A percentile compares a stretch with the other conserved stretches of the same genome.
phyloP scores from a whole-genome alignment of 768 basidiomycete genomes.

The Phylloporus sp. region DNA sequence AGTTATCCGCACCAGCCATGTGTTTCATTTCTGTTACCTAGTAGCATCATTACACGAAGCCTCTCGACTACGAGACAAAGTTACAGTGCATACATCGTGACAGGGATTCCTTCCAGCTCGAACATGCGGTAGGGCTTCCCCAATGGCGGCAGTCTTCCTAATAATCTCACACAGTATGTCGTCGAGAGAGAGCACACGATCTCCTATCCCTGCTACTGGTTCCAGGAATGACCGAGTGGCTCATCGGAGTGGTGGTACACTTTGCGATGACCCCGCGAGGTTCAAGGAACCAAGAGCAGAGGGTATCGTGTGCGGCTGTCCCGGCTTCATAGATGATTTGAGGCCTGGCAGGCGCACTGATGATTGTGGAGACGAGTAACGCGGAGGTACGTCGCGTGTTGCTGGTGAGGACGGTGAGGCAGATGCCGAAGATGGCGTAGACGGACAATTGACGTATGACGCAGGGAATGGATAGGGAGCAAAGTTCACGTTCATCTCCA shows the following conservation, averaged over 20 bases:
- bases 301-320: slow-evolving; percentile 12
- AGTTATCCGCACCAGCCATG: not conserved
- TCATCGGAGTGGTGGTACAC: slow-evolving; percentile 27
- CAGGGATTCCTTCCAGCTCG: not conserved
- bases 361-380: slow-evolving; percentile 21
- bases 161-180: not conserved
- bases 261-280: slow-evolving; percentile 16
- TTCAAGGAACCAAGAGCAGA: slow-evolving; percentile 15
- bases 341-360: slow-evolving; percentile 14
- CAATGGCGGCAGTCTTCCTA: not conserved
- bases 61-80: slow-evolving; percentile 11
- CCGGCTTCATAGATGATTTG: slow-evolving; percentile 9
- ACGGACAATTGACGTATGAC: slow-evolving; percentile 49
- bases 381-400: slow-evolving; percentile 12
- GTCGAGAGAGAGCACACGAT: not conserved
- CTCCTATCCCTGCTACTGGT: not conserved
- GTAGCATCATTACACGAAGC: slow-evolving; percentile 16
- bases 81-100: slow-evolving; percentile 12
- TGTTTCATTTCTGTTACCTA: slow-evolving; percentile 14
- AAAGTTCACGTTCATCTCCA: slow-evolving; percentile 12
- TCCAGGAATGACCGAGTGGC: not conserved
- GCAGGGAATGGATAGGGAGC: slow-evolving; percentile 14
- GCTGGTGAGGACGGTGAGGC: slow-evolving; percentile 44
- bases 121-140: not conserved
- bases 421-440: slow-evolving; percentile 56